These are phyloP conservation scores for Prunella vulgaris DNA, from an alignment of 257 asterid genomes.

Conservation along the genomic window DNA sequence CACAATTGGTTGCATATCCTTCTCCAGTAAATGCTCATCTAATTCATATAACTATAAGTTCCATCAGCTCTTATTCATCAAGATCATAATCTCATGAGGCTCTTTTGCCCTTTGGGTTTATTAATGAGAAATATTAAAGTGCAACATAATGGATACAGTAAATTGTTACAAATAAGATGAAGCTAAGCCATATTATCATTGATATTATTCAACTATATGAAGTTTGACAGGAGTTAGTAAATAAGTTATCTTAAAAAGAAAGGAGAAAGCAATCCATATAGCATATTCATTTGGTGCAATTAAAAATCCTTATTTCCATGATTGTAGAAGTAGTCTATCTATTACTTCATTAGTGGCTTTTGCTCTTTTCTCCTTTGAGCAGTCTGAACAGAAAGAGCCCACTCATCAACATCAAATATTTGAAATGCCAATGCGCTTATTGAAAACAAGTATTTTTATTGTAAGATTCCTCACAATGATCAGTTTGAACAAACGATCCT, in stretches of 20 bases:
- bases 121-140: background rate
- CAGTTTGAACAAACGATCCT: background rate
- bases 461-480: background rate
- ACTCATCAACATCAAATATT: background rate
- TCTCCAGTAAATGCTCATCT: background rate
- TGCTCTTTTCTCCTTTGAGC: background rate
- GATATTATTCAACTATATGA: constrained; percentile 3
- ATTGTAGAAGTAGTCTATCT: background rate
- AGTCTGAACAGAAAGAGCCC: background rate
- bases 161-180: background rate
- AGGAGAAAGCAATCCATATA: background rate
- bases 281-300: constrained; percentile 1
- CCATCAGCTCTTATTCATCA: background rate
- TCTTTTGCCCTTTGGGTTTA: constrained; percentile 1
- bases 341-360: background rate
- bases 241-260: background rate
- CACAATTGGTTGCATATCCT: background rate
- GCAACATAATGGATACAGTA: background rate
- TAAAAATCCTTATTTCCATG: background rate
- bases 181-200: background rate
- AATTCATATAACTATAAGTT: constrained; percentile 1
- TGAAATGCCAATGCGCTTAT: constrained; percentile 1
- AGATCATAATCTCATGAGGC: constrained; percentile 4
- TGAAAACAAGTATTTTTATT: background rate
- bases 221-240: background rate